Evolutionary conservation across 2,329 filamentous ascomycete genomes (phyloP).

Genomic region (Penicillium sp.): DNA sequence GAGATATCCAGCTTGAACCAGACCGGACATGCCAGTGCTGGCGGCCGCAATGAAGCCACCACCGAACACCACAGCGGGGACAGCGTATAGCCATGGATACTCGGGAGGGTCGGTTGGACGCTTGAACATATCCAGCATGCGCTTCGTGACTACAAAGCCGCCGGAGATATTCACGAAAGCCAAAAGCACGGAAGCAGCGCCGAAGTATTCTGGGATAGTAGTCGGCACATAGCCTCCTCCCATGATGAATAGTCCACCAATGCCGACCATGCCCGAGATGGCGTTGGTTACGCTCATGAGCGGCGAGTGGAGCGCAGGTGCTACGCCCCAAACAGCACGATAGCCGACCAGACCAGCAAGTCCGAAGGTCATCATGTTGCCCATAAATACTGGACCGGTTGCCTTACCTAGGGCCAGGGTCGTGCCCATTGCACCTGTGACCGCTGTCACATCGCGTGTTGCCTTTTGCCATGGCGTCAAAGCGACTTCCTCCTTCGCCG

Average conservation of each 20-base stretch:
- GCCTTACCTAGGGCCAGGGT: constrained; percentile 74
- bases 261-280: constrained; percentile 85
- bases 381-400: constrained; percentile 82
- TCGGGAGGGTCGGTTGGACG: constrained; percentile 81
- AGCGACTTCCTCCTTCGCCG: constrained; percentile 56
- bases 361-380: constrained; percentile 79
- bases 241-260: constrained; percentile 85
- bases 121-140: constrained; percentile 92
- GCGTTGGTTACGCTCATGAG: constrained; percentile 93
- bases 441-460: constrained; percentile 68
- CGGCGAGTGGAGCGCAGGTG: constrained; percentile 78
- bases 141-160: constrained; percentile 86
- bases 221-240: constrained; percentile 75
- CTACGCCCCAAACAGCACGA: constrained; percentile 82
- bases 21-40: constrained; percentile 74
- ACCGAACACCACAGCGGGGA: constrained; percentile 73
- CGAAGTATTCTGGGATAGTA: constrained; percentile 75
- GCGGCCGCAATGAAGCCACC: constrained; percentile 78
- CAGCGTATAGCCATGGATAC: constrained; percentile 80
- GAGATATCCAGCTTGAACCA: constrained; percentile 84
- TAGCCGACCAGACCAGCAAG: constrained; percentile 84
- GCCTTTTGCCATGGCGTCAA: constrained; percentile 80
- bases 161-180: constrained; percentile 87
- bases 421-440: constrained; percentile 75
- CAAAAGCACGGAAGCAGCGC: constrained; percentile 74